Base-by-base conservation (phyloP, 192 early-diverging fungal genomes). In the Backusella mclennaniae region DNA sequence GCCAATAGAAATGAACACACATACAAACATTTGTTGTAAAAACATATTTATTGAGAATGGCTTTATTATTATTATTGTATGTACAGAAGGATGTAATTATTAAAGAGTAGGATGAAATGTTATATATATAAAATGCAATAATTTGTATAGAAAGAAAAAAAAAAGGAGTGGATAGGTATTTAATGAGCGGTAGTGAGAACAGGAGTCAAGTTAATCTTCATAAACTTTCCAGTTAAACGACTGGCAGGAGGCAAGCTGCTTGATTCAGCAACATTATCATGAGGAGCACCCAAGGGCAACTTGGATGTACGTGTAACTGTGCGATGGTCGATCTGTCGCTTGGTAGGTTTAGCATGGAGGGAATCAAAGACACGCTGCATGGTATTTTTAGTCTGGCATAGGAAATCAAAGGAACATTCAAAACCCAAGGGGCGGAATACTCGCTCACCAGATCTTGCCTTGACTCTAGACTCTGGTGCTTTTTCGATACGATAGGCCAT, bases 361-460 rank as follows among this genome's bases (percentile, higher is more conserved):
- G 38, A 72, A 42, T 77, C 53, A 59, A 77, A 72, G 4, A 77
- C 56, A 41, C 56, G 52, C 7, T 69, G 69, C 35, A 71, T 66
- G 1, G 21, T 52, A 29, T 59, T 59, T 41, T 71, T 59, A 19
- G 69, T 38, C 21, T 77, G 76, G 17, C 69, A 71, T 21, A 77
- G 23, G 29, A 77, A 77, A 33, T 59, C 39, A 39, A 72, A 35
- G 3, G 69, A 56, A 35, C 76, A 77, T 49, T 77, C 76, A 72
- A 77, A 77, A 6, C 35, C 21, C 29, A 72, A 11, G 36, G 76
- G 76, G 41, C 41, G 21, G 17, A 77, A 70, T 42, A 70, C 71
- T 29, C 76, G 38, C 41, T 77, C 76, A 67, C 76, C 76, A 2
- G 76, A 66, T n/a, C 76, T 44, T 0, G 63, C 70, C 70, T 77